Evolutionary conservation across 192 early-diverging fungal species (phyloP), one percentile per base, ranked within the genome.

Genomic region (Coemansia sp.): DNA sequence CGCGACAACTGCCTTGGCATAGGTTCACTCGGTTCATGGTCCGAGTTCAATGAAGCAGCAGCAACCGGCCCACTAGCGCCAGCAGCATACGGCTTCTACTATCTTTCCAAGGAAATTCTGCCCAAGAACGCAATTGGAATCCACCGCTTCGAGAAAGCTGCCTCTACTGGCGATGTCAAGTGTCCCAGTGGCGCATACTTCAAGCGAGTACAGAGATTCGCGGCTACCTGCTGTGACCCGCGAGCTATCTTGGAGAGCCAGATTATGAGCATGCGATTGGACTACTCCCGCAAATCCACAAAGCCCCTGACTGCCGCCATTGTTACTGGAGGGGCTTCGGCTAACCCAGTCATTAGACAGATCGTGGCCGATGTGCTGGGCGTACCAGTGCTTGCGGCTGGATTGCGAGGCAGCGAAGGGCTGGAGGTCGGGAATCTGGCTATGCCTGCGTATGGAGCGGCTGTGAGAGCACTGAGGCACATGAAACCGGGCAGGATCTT

Each of bases 201-300:
- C 38, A 34, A 57, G 33, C 38, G 55, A 60, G 56, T 77, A 13
- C 47, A 53, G 0, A 28, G 35, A 21, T 76, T 86, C 47, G 42
- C 55, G 14, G 35, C 41, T 0, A 56, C 34, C 26, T 35, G 25
- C 25, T 35, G 25, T 20, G 88, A 93, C 37, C 65, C 86, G 2
- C 76, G 88, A n/a, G 88, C 86, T 1, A 85, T 93, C 36, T 60
- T 93, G 7, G 93, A 95, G 59, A 87, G 85, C 42, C 92, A 91
- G 70, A 73, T 89, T 26, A 61, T 95, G 73, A 85, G 86, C 11
- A 93, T 93, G 90, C 71, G 84, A 23, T 33, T 85, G 26, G 82
- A 88, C 35, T 78, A 82, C 6, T 57, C 63, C 18, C 68, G 68
- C 62, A 65, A 76, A 52, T 57, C 39, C 2, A 33, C 59, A 18